Evolutionary conservation across 495 filamentous ascomycete species (phyloP).

Genomic region (Jackrogersella minutella): DNA sequence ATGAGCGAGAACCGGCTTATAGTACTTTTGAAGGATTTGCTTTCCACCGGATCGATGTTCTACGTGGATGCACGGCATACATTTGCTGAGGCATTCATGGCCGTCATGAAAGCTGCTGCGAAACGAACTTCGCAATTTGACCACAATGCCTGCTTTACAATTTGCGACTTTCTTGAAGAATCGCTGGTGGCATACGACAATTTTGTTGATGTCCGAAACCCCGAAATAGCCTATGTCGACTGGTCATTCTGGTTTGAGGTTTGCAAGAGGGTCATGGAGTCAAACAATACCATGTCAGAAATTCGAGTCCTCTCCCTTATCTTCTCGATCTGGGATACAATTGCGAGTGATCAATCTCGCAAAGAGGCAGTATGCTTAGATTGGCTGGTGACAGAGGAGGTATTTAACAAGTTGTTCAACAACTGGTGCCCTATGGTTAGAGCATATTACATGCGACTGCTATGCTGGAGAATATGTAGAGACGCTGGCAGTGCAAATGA

Average conservation of each 20-base stretch:
- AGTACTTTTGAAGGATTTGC: constrained; percentile 83
- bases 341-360: constrained; percentile 69
- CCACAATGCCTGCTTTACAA: constrained; percentile 86
- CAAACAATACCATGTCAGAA: constrained; percentile 94
- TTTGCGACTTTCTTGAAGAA: constrained; percentile 94
- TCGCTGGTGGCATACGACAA: constrained; percentile 52
- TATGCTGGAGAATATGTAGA: constrained; percentile 91
- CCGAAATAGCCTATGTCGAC: constrained; percentile 58
- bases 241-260: constrained; percentile 93
- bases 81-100: constrained; percentile 81
- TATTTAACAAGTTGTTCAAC: constrained; percentile 87
- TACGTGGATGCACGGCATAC: constrained; percentile 62
- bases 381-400: constrained; percentile 79
- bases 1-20: constrained; percentile 95
- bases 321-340: constrained; percentile 80
- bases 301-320: constrained; percentile 88
- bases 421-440: constrained; percentile 99
- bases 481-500: constrained; percentile 73
- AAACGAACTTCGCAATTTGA: constrained; percentile 83
- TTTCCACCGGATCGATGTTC: constrained; percentile 61
- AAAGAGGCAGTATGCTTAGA: constrained; percentile 78
- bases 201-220: constrained; percentile 51
- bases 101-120: constrained; percentile 74
- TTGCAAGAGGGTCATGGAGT: constrained; percentile 81
- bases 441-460: constrained; percentile 90